Evolutionary conservation across 345 rosid species (phyloP).

Genomic region (Theobroma cacao): DNA sequence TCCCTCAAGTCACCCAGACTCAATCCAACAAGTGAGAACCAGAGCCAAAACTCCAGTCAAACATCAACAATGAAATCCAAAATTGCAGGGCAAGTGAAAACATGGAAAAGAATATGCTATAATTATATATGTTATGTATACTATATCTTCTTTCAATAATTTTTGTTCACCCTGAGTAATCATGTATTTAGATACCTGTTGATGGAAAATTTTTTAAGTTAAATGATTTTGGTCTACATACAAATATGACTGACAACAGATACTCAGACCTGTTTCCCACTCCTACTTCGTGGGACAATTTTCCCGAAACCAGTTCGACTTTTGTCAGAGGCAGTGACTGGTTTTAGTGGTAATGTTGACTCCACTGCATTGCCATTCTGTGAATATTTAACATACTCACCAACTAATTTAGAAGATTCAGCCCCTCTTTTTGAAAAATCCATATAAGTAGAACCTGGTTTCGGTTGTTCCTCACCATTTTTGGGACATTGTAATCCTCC

Average conservation of each 20-base stretch:
- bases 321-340: constrained; percentile 17
- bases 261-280: constrained; percentile 17
- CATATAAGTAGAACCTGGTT: constrained; percentile 12
- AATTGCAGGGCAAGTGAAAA: background rate
- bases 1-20: background rate
- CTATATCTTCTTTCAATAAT: background rate
- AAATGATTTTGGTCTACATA: background rate
- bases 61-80: background rate
- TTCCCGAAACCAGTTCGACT: constrained; percentile 25
- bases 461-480: constrained; percentile 16
- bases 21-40: background rate
- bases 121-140: background rate
- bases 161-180: background rate
- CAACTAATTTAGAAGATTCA: constrained; percentile 4
- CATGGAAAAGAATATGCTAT: background rate
- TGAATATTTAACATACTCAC: constrained; percentile 6
- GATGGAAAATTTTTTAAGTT: background rate
- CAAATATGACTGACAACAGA: background rate
- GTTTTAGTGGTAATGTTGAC: constrained; percentile 1
- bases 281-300: constrained; percentile 20
- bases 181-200: constrained; percentile 5
- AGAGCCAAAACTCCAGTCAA: background rate
- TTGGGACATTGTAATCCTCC: constrained; percentile 17
- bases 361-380: constrained; percentile 1
- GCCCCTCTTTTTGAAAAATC: constrained; percentile 12